Evolutionary conservation across 1,139 yeast genomes (phyloP).

Genomic region (Saccharomyces hybrid): DNA sequence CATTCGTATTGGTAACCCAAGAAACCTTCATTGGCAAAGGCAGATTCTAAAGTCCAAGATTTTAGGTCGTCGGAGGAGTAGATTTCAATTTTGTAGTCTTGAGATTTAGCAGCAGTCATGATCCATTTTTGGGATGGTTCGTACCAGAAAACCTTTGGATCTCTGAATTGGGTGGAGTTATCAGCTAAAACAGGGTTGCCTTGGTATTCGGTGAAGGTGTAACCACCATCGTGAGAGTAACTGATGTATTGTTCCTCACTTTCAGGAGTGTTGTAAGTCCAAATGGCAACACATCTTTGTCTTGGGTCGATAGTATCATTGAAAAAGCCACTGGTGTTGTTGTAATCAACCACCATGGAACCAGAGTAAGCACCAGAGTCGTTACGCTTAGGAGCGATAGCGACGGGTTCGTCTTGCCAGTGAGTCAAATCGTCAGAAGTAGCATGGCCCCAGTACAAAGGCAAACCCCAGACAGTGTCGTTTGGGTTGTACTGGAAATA

Average conservation of each 20-base stretch:
- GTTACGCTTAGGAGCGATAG: conserved; percentile 26
- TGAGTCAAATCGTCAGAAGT: conserved; percentile 30
- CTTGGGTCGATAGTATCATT: conserved; percentile 23
- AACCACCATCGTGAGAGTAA: conserved; percentile 35
- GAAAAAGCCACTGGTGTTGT: conserved; percentile 35
- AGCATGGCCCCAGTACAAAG: background rate
- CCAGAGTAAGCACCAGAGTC: conserved; percentile 34
- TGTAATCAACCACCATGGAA: conserved; percentile 31
- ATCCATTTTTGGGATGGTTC: conserved; percentile 32
- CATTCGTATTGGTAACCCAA: conserved; percentile 36
- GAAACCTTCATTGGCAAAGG: conserved; percentile 30
- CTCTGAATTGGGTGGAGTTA: conserved; percentile 33
- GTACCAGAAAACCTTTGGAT: conserved; percentile 38
- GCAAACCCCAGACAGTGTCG: background rate
- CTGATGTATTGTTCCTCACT: conserved; percentile 32
- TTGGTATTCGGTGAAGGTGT: conserved; percentile 28
- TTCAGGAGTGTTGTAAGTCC: conserved; percentile 27
- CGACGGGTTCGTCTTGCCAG: conserved; percentile 32
- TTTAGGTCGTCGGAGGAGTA: conserved; percentile 31
- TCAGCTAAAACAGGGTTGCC: conserved; percentile 33
- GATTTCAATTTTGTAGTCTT: conserved; percentile 31
- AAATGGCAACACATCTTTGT: conserved; percentile 34
- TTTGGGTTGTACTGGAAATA: conserved; percentile 30
- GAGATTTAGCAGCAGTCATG: conserved; percentile 33
- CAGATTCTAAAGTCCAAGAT: conserved; percentile 30